These are phyloP conservation scores for Kluyveromyces lactis DNA, from an alignment of 805 yeast species.

Conservation along the genomic window DNA sequence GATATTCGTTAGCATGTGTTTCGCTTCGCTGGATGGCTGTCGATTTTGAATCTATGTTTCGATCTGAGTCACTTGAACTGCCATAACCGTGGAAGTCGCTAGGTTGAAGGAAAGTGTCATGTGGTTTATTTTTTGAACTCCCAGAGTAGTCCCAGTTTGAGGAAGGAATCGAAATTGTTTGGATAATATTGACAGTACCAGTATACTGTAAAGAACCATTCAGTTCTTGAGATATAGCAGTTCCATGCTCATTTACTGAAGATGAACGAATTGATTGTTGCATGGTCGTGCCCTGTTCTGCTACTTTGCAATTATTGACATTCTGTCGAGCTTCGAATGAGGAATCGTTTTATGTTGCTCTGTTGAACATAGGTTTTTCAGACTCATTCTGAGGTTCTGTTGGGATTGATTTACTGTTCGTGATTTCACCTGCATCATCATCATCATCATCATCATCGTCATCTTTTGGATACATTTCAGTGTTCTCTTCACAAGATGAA, in stretches of 20 bases:
- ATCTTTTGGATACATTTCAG: background rate
- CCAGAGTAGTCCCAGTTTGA: slow-evolving; percentile 1
- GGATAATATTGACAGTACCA: slow-evolving; percentile 6
- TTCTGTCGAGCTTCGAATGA: too few species aligned
- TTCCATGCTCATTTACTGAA: too few species aligned
- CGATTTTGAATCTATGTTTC: too few species aligned
- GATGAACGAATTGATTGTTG: too few species aligned
- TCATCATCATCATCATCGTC: background rate
- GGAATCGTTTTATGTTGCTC: too few species aligned
- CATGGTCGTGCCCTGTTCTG: too few species aligned
- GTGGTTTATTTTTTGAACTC: background rate
- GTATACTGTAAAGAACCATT: slow-evolving; percentile 4
- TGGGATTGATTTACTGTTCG: background rate
- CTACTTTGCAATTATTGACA: too few species aligned
- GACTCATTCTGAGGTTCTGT: slow-evolving; percentile 2
- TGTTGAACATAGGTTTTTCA: too few species aligned
- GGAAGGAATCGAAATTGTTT: slow-evolving; percentile 4
- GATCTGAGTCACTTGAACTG: too few species aligned
- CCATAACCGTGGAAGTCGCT: background rate
- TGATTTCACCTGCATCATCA: background rate
- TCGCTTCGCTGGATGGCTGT: too few species aligned
- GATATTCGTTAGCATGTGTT: too few species aligned
- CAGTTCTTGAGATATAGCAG: slow-evolving; percentile 6
- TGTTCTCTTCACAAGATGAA: too few species aligned
- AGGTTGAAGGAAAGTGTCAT: slow-evolving; percentile 1